Percentiles rank a stretch among this genome's conserved stretches.
phyloP scores from a whole-genome alignment of 176 grass and related monocot species.

The Bothriochloa decipiens region DNA sequence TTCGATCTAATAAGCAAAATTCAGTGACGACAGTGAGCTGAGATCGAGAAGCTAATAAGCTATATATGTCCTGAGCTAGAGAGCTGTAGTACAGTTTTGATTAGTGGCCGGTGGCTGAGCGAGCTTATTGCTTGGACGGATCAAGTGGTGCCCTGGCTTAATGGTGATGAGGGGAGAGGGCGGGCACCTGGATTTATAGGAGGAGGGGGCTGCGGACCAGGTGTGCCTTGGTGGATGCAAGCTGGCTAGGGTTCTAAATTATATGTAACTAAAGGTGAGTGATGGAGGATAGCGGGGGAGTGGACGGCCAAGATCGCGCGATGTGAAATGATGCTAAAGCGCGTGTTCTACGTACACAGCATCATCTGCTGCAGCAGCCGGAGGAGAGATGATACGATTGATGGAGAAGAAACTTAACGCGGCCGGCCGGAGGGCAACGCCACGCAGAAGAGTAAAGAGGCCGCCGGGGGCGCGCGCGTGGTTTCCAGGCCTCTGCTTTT shows the following conservation, averaged over 20 bases:
- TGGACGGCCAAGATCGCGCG: conserved; percentile 47
- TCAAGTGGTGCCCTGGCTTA: background rate
- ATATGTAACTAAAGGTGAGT: background rate
- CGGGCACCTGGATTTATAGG: conserved; percentile 50
- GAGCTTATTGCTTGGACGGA: background rate
- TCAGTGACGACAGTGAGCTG: no score
- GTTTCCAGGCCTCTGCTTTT: conserved; percentile 58
- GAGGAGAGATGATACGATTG: background rate
- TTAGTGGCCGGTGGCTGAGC: no score
- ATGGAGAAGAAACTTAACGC: background rate
- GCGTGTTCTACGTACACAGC: background rate
- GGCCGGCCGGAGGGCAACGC: background rate
- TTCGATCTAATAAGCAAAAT: no score
- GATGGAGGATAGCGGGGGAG: background rate
- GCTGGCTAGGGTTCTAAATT: conserved; percentile 44
- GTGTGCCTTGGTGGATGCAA: conserved; percentile 37
- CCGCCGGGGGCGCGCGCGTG: conserved; percentile 6
- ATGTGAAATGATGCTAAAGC: conserved; percentile 50
- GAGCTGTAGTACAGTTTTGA: background rate
- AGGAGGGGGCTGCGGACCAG: background rate
- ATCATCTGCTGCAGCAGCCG: background rate
- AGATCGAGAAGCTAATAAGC: background rate
- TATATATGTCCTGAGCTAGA: background rate
- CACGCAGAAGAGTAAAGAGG: background rate
- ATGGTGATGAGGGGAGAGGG: conserved; percentile 9